Evolutionary conservation across 768 basidiomycete genomes (phyloP).

Genomic region (Podaxis pistillaris): DNA sequence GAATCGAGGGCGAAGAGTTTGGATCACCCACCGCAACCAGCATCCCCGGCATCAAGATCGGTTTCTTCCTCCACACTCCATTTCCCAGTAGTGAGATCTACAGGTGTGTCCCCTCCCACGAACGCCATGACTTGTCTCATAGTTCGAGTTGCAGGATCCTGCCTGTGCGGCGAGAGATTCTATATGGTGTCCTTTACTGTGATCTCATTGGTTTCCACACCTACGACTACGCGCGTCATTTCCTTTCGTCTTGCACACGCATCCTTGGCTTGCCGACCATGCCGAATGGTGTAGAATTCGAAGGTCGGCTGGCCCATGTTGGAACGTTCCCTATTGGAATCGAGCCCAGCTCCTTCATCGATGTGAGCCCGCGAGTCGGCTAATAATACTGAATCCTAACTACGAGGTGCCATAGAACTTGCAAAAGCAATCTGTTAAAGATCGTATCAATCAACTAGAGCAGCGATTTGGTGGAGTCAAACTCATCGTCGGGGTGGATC

Average conservation of each 20-base stretch:
- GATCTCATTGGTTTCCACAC: conserved; percentile 99
- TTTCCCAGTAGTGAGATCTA: conserved; percentile 99
- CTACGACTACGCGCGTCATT: conserved; percentile 99
- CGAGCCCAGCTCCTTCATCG: conserved; percentile 88
- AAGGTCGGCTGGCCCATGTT: conserved; percentile 92
- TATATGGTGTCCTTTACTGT: conserved; percentile 94
- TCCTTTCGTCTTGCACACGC: conserved; percentile 96
- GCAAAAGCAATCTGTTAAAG: conserved; percentile 73
- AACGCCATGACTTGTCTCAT: conserved; percentile 5
- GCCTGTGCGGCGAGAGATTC: conserved; percentile 94
- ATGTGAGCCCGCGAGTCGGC: conserved; percentile 40
- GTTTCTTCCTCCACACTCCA: conserved; percentile 98
- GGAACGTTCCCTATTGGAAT: conserved; percentile 99
- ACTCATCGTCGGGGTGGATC: conserved; percentile 97
- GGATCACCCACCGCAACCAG: conserved; percentile 29
- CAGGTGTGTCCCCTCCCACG: conserved; percentile 51
- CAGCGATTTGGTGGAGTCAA: conserved; percentile 92
- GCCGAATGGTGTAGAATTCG: conserved; percentile 97
- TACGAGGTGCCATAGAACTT: conserved; percentile 54
- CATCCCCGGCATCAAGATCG: conserved; percentile 82
- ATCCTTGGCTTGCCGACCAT: conserved; percentile 94
- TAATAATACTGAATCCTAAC: neutral
- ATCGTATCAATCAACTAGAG: conserved; percentile 78
- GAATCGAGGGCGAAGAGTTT: conserved; percentile 52
- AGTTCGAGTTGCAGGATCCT: conserved; percentile 63